phyloP scores from a whole-genome alignment of 1,284 basidiomycete genomes.

The Cystobasidiaceae sp. region DNA sequence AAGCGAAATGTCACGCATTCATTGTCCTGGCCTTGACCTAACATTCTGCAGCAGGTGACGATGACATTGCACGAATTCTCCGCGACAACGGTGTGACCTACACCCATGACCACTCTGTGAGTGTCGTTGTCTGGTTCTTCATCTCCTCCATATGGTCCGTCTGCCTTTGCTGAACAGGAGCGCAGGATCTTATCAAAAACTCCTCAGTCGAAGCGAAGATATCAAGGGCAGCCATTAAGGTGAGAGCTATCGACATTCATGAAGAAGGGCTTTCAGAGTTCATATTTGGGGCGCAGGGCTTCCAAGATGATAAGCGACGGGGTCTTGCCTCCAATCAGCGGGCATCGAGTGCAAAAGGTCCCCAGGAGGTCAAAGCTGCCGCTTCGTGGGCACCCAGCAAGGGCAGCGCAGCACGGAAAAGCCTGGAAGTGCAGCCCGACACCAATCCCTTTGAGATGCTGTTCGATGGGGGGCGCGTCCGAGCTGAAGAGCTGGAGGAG shows the following conservation, averaged over 20 bases:
- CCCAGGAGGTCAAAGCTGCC: slow-evolving; percentile 5
- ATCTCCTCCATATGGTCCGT: background rate
- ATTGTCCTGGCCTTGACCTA: too few species aligned
- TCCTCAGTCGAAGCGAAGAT: slow-evolving; percentile 20
- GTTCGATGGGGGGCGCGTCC: slow-evolving; percentile 23
- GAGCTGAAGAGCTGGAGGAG: slow-evolving; percentile 13
- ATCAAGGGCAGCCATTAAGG: slow-evolving; percentile 8
- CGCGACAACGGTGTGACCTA: slow-evolving; percentile 21
- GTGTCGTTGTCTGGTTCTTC: background rate
- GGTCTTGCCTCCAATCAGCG: slow-evolving; percentile 21
- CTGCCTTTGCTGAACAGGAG: background rate
- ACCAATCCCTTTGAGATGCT: slow-evolving; percentile 23
- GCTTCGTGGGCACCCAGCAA: slow-evolving; percentile 21
- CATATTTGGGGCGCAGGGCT: background rate
- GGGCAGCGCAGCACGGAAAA: too few species aligned
- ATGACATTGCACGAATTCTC: slow-evolving; percentile 17
- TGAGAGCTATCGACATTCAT: background rate
- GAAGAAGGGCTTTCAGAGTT: background rate
- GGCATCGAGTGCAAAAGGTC: slow-evolving; percentile 2
- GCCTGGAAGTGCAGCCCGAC: background rate
- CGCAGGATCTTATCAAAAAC: slow-evolving; percentile 14
- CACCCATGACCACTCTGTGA: slow-evolving; percentile 24
- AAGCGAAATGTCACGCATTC: background rate
- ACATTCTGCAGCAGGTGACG: background rate
- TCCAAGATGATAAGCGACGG: background rate